phyloP scores from a whole-genome alignment of 331 rosid species.

The Spiraea crenata region DNA sequence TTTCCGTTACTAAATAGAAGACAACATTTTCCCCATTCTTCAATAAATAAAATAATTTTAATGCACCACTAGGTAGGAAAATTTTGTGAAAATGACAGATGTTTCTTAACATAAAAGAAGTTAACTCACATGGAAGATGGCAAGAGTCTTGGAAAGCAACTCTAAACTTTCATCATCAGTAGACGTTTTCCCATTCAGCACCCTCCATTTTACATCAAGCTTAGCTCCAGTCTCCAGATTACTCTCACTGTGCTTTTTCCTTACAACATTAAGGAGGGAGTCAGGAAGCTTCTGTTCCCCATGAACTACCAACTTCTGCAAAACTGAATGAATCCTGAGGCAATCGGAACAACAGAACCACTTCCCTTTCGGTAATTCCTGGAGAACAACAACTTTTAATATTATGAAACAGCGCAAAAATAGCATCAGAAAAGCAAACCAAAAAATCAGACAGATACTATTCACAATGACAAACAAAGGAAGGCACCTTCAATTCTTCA shows the following conservation, averaged over 20 bases:
- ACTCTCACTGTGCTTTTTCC: slow-evolving; percentile 46
- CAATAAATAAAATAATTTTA: not conserved
- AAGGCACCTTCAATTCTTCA: slow-evolving; percentile 53
- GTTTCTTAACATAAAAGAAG: not conserved
- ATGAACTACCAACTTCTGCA: slow-evolving; percentile 47
- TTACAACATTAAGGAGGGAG: slow-evolving; percentile 39
- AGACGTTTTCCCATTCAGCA: slow-evolving; percentile 54
- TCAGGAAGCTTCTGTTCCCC: slow-evolving; percentile 56
- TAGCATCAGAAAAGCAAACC: not conserved
- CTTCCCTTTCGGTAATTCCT: slow-evolving; percentile 71
- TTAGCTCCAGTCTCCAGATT: slow-evolving; percentile 24
- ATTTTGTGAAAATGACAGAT: not conserved
- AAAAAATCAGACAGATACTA: not conserved
- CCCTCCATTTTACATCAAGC: slow-evolving; percentile 70
- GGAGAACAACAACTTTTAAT: slow-evolving; percentile 17
- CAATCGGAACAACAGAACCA: slow-evolving; percentile 77
- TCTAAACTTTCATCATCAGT: slow-evolving; percentile 41
- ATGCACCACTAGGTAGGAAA: not conserved
- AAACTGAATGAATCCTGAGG: slow-evolving; percentile 34
- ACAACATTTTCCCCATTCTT: not conserved
- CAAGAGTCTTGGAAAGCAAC: slow-evolving; percentile 54
- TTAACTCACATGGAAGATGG: slow-evolving; percentile 69
- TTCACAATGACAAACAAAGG: not conserved
- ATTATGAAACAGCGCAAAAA: slow-evolving; percentile 7
- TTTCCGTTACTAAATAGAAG: not conserved